phyloP scores from a whole-genome alignment of 306 rosid genomes.

The Nissolia schottii region DNA sequence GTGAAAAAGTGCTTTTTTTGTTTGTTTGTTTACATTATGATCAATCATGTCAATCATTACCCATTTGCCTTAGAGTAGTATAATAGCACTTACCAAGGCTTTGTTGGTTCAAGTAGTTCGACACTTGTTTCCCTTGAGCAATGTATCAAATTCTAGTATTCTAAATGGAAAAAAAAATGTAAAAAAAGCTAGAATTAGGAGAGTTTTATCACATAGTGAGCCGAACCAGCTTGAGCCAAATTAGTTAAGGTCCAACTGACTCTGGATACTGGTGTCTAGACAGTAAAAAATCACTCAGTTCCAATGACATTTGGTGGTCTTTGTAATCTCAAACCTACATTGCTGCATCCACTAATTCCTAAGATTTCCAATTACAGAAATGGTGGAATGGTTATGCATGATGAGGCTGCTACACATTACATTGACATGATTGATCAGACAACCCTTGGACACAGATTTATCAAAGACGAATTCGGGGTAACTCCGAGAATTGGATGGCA shows the following conservation, averaged over 20 bases:
- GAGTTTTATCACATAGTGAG: too few species aligned
- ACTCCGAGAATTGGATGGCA: slow-evolving; percentile 88
- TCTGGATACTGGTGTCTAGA: too few species aligned
- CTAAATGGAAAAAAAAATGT: too few species aligned
- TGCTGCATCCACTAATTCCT: not conserved
- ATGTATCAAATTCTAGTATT: too few species aligned
- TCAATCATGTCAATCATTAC: not conserved
- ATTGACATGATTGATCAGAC: slow-evolving; percentile 95
- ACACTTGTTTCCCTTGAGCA: too few species aligned
- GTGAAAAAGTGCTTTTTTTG: not conserved
- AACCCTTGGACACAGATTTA: slow-evolving; percentile 71
- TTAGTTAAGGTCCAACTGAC: too few species aligned
- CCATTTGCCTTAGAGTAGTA: not conserved
- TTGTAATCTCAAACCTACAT: not conserved
- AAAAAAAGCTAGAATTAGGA: too few species aligned
- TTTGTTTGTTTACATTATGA: not conserved
- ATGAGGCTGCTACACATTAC: slow-evolving; percentile 83
- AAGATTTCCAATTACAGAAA: slow-evolving; percentile 46
- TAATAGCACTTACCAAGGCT: too few species aligned
- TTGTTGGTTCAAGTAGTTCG: too few species aligned
- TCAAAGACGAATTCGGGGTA: slow-evolving; percentile 54
- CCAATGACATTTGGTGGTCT: not conserved
- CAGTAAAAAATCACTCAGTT: too few species aligned
- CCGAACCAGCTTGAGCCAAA: too few species aligned
- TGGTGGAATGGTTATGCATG: slow-evolving; percentile 95